phyloP scores from a whole-genome alignment of 169 alveolate genomes.

The Plasmodium malariae region DNA sequence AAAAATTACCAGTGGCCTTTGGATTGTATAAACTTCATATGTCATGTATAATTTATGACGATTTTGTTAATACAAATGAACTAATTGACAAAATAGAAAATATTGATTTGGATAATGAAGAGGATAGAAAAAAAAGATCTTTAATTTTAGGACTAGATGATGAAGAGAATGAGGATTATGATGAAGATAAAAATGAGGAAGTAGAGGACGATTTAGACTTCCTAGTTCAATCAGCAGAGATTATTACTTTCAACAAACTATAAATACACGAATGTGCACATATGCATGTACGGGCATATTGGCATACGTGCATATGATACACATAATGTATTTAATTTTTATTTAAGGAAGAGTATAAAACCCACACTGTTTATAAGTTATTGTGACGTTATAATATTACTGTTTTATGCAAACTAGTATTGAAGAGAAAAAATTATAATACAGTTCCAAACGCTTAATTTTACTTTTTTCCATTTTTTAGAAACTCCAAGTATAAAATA shows the following conservation, averaged over 20 bases:
- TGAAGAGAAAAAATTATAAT: too few species aligned
- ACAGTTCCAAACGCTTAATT: too few species aligned
- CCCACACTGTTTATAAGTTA: background rate
- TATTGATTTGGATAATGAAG: constrained; percentile 87
- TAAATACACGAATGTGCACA: constrained; percentile 45
- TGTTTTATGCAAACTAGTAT: too few species aligned
- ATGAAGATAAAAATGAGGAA: constrained; percentile 79
- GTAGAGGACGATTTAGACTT: constrained; percentile 84
- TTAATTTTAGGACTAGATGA: constrained; percentile 77
- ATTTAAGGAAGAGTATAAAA: background rate
- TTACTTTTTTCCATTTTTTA: too few species aligned
- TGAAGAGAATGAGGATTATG: constrained; percentile 81
- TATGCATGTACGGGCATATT: background rate
- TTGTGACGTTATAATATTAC: background rate
- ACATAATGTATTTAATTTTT: too few species aligned
- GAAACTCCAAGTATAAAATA: too few species aligned
- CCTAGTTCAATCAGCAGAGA: constrained; percentile 90
- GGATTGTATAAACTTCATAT: constrained; percentile 91
- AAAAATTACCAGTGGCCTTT: constrained; percentile 89
- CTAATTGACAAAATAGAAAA: constrained; percentile 87
- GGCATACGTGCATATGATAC: too few species aligned
- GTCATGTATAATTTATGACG: constrained; percentile 89
- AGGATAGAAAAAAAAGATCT: constrained; percentile 80
- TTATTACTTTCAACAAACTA: constrained; percentile 89
- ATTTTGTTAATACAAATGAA: constrained; percentile 88